Evolutionary conservation across 495 filamentous ascomycete species (phyloP), one percentile per base, ranked within the genome.

Genomic region (Hyaloscypha hepaticicola): DNA sequence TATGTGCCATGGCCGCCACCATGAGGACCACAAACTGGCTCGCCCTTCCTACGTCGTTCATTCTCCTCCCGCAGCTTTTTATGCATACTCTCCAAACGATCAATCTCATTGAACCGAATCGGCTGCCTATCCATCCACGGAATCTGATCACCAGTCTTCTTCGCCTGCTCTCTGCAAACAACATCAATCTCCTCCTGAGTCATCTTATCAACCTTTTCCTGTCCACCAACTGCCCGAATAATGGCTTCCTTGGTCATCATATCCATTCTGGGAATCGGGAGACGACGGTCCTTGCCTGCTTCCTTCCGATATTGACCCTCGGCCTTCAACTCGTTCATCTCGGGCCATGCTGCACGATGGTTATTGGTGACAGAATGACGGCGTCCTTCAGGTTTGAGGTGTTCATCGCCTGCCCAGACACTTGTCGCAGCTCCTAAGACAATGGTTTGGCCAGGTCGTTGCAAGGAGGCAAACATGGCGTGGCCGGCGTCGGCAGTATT

Each of bases 231-330:
- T 16, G 9, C 21, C 5, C 22, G 9, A 24, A 53, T 25, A 7
- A 53, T 21, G n/a, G 25, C 25, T 21, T 53, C 50, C 50, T 53
- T 27, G 16, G 5, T 53, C 22, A 25, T 25, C 19, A 53, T 26
- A 53, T 53, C 50, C 9, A 28, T 6, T 51, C 50, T 61, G 51
- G 64, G 57, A 2, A 56, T 2, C 25, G 64, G 64, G 0, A 66
- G 19, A 14, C 50, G 12, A 7, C 64, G 11, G n/a, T 60, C 29
- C 26, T 49, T 21, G 24, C 34, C 51, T 8, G 16, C 26, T 9
- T 28, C 24, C 24, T 25, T 24, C n/a, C 57, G 64, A 22, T 61
- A 14, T 48, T 67, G 58, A 22, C 65, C 65, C 12, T 53, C 59
- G 31, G 24, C 19, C 52, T 58, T 62, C 52, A 51, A 53, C 45